Percentiles rank a stretch among this genome's conserved stretches.
phyloP scores from a whole-genome alignment of 148 eudicot genomes.

The Persicaria maculosa region DNA sequence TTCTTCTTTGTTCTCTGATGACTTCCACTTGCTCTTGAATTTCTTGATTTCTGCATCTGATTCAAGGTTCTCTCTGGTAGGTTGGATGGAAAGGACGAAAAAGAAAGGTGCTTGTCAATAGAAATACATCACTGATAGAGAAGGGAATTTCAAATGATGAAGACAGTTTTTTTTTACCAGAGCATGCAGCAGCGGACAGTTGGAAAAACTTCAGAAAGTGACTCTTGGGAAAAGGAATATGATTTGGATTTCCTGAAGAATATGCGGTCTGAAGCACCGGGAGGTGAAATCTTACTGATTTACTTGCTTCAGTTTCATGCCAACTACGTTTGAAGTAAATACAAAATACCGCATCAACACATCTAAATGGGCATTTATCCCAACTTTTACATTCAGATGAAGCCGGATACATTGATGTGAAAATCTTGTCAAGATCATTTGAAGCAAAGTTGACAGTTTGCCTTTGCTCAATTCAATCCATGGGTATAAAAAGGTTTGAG shows the following conservation, averaged over 20 bases:
- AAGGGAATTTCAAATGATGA: constrained; percentile 25
- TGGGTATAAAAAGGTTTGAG: constrained; percentile 46
- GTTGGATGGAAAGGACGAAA: constrained; percentile 26
- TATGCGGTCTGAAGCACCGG: constrained; percentile 31
- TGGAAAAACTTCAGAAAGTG: constrained; percentile 64
- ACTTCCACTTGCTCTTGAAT: neutral
- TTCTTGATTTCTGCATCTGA: constrained; percentile 7
- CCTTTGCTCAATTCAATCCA: constrained; percentile 45
- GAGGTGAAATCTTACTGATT: constrained; percentile 30
- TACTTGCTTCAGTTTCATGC: neutral
- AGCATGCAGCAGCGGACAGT: constrained; percentile 41
- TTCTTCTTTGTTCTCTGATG: constrained; percentile 19
- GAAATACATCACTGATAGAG: constrained; percentile 22
- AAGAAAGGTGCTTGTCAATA: constrained; percentile 17
- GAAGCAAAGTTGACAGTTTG: constrained; percentile 87
- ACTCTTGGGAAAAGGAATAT: constrained; percentile 70
- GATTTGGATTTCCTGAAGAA: constrained; percentile 47
- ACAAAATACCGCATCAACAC: neutral
- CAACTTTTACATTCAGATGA: constrained; percentile 31
- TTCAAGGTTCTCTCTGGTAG: constrained; percentile 21
- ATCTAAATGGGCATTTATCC: neutral
- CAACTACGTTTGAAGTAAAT: neutral
- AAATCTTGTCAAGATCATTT: constrained; percentile 60
- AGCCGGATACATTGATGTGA: constrained; percentile 54
- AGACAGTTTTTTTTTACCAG: constrained; percentile 21